Percentiles rank a stretch among this genome's conserved stretches.
Conservation (phyloP, 2,329 filamentous ascomycete species). For the Cordyceps javanica region DNA sequence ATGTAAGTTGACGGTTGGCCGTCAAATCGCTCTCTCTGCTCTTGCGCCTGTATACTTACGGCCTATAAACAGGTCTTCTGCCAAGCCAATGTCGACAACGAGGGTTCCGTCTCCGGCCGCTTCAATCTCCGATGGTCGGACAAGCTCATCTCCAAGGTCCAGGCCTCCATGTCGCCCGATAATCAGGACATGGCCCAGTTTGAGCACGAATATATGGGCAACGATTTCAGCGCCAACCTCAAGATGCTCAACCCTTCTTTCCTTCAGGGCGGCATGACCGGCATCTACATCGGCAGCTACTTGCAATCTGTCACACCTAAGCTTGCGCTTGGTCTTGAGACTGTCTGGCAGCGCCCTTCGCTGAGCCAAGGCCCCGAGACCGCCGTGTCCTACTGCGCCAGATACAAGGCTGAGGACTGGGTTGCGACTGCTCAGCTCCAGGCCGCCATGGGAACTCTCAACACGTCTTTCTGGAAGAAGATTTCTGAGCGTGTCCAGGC, state of each 20-base stretch:
- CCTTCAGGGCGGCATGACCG: slow-evolving; percentile 86
- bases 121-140: slow-evolving; percentile 90
- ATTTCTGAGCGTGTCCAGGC: slow-evolving; percentile 94
- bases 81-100: slow-evolving; percentile 93
- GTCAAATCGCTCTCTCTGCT: background rate
- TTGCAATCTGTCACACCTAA: slow-evolving; percentile 86
- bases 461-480: slow-evolving; percentile 88
- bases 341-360: slow-evolving; percentile 84
- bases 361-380: slow-evolving; percentile 86
- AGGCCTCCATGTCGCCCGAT: slow-evolving; percentile 75
- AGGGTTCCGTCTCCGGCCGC: slow-evolving; percentile 77
- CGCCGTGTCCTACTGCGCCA: slow-evolving; percentile 79
- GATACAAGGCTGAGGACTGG: slow-evolving; percentile 91
- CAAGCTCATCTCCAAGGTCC: slow-evolving; percentile 76
- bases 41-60: slow-evolving; percentile 5
- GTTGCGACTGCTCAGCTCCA: slow-evolving; percentile 86
- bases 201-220: slow-evolving; percentile 91
- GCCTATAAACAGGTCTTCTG: slow-evolving; percentile 66
- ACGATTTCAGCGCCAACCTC: slow-evolving; percentile 86
- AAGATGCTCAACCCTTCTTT: slow-evolving; percentile 95
- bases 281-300: slow-evolving; percentile 94
- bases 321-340: slow-evolving; percentile 83
- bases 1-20: slow-evolving; percentile 48
- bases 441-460: slow-evolving; percentile 73
- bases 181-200: slow-evolving; percentile 85